These are phyloP conservation scores for Eucalyptus cladocalyx DNA, from an alignment of 345 rosid genomes.

Conservation along the genomic window DNA sequence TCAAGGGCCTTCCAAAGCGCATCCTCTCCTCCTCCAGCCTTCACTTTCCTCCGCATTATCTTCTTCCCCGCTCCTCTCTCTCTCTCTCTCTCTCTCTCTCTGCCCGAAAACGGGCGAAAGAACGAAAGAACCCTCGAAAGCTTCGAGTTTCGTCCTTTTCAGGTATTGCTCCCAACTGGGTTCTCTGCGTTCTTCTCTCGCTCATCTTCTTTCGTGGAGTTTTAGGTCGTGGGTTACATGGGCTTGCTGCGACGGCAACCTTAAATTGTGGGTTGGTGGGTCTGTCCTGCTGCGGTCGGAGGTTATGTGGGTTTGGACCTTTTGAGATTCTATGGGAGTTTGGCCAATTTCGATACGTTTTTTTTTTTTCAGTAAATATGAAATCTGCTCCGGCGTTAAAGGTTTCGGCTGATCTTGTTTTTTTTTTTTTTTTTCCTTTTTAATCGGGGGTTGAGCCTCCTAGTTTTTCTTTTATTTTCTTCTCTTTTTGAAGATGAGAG, in stretches of 20 bases:
- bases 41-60: background rate
- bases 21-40: background rate
- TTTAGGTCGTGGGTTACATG: background rate
- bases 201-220: background rate
- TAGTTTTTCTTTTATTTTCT: background rate
- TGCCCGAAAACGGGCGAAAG: background rate
- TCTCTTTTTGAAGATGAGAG: background rate
- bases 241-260: background rate
- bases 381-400: background rate
- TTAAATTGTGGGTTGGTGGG: background rate
- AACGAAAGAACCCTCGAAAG: background rate
- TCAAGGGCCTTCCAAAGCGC: background rate
- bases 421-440: too few species aligned
- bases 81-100: fast-evolving
- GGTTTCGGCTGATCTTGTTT: background rate
- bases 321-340: background rate
- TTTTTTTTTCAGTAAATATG: background rate
- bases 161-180: background rate
- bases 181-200: background rate
- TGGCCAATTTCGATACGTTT: background rate
- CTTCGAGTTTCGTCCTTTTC: background rate
- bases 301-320: background rate
- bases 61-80: background rate
- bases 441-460: background rate
- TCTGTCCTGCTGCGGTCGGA: background rate